Evolutionary conservation across 176 grass and related monocot genomes (phyloP), one percentile per base, ranked within the genome.

Genomic region (Bonia amplexicaulis): DNA sequence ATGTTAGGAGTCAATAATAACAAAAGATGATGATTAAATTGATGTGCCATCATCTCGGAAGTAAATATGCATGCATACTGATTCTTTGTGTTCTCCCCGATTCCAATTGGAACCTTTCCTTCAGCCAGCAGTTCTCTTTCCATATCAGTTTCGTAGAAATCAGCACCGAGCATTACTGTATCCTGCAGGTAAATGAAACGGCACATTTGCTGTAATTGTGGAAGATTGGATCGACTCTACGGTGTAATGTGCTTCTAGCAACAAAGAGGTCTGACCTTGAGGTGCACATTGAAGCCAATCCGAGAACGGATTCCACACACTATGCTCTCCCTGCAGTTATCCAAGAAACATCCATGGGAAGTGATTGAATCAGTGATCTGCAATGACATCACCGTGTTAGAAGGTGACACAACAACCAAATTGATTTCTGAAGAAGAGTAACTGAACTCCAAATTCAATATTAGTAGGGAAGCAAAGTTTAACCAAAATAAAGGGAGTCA

Each of bases 151-250:
- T 98, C 96, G 13, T 98, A 98, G 29, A 69, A 90, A 81, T 99
- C 96, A n/a, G 96, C 93, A 25, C 96, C 93, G 3, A 99, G 82
- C 93, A 99, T 91, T 48, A 99, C 93, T 20, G 91, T 90, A 77
- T 99, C 93, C 96, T 96, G 84, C 55, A 90, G 71, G 2, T 35
- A 45, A 75, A 69, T 78, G 68, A 19, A 58, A 49, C 46, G 4
- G 41, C 47, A 39, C 6, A 49, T 82, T 47, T 84, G 6, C 49
- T 54, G 1, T 52, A 51, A 69, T 1, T 44, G 12, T 23, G 14
- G 62, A 80, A 39, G 40, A 53, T 5, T 70, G 27, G 20, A 79
- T 73, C 46, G 13, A 45, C 19, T 16, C 19, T 20, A 51, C 31
- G 7, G 41, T 8, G 27, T 69, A 47, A 14, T 19, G 41, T 51